Evolutionary conservation across 352 stramenopile species (phyloP).

Genomic region (Globisporangium cylindrosporum): DNA sequence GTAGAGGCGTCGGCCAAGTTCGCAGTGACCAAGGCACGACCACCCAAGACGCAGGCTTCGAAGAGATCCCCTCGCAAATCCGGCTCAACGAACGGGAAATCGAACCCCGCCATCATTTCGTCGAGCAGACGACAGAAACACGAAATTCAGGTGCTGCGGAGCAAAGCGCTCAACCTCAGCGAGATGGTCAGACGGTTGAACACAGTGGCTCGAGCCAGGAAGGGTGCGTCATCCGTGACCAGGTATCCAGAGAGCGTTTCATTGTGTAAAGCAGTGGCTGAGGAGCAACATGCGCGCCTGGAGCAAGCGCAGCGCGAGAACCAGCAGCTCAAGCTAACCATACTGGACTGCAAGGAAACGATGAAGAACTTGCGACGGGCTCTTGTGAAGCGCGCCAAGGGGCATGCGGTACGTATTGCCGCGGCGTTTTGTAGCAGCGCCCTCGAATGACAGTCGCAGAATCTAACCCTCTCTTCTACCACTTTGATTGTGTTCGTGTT

Average conservation of each 20-base stretch:
- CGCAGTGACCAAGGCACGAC: neutral
- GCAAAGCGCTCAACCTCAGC: neutral
- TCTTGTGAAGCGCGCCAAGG: neutral
- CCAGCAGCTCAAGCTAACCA: neutral
- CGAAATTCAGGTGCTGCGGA: neutral
- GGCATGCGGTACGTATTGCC: neutral
- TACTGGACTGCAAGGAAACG: neutral
- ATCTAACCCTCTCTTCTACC: neutral
- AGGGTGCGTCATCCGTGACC: neutral
- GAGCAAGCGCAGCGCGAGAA: neutral
- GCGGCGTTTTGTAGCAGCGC: neutral
- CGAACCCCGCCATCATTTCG: neutral
- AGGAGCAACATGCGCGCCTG: neutral
- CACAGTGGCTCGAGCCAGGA: neutral
- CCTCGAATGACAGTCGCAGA: neutral
- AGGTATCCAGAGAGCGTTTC: neutral
- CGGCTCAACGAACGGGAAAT: neutral
- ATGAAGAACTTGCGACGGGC: neutral
- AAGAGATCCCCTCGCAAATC: neutral
- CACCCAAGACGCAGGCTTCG: neutral
- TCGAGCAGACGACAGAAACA: neutral
- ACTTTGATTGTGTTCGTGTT: neutral
- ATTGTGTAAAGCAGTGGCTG: neutral
- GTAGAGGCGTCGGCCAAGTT: neutral
- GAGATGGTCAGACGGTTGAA: neutral